Evolutionary conservation across 352 stramenopile genomes (phyloP).

Genomic region (Phytophthora aleatoria): DNA sequence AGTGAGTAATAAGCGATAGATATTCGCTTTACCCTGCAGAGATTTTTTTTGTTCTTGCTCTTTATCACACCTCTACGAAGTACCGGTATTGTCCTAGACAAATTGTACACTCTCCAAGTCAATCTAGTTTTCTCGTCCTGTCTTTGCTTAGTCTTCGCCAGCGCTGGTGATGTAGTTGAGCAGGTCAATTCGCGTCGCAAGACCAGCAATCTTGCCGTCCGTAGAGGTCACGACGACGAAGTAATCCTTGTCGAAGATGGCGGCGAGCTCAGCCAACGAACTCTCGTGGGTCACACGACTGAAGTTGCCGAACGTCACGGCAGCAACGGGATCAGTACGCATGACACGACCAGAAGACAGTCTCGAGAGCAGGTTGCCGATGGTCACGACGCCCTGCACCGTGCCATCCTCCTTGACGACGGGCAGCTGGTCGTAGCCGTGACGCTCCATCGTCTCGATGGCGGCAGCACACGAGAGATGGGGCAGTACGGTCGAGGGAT

Average conservation of each 20-base stretch:
- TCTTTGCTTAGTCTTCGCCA: conserved; percentile 22
- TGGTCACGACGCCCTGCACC: conserved; percentile 94
- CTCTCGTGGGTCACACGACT: conserved; percentile 89
- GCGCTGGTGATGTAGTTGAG: conserved; percentile 93
- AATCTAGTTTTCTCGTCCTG: not conserved
- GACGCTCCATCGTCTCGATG: conserved; percentile 92
- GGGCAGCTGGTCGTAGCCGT: conserved; percentile 86
- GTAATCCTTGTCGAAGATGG: conserved; percentile 96
- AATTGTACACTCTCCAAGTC: conserved; percentile 5
- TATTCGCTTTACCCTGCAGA: not conserved
- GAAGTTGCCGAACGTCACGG: conserved; percentile 95
- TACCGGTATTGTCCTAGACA: not conserved
- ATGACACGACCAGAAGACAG: conserved; percentile 88
- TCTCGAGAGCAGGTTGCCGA: conserved; percentile 94
- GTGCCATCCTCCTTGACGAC: conserved; percentile 73
- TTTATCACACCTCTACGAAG: too few relatives aligned
- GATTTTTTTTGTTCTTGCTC: too few relatives aligned
- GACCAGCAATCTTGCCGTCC: conserved; percentile 84
- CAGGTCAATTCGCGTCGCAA: conserved; percentile 96
- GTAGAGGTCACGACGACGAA: conserved; percentile 91
- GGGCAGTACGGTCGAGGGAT: conserved; percentile 87
- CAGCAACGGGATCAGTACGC: conserved; percentile 79
- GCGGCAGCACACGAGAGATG: conserved; percentile 90
- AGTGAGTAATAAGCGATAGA: conserved; percentile 4
- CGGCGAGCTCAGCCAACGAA: conserved; percentile 88